Evolutionary conservation across 2,329 filamentous ascomycete species (phyloP).

Genomic region (Blastomyces gilchristii): DNA sequence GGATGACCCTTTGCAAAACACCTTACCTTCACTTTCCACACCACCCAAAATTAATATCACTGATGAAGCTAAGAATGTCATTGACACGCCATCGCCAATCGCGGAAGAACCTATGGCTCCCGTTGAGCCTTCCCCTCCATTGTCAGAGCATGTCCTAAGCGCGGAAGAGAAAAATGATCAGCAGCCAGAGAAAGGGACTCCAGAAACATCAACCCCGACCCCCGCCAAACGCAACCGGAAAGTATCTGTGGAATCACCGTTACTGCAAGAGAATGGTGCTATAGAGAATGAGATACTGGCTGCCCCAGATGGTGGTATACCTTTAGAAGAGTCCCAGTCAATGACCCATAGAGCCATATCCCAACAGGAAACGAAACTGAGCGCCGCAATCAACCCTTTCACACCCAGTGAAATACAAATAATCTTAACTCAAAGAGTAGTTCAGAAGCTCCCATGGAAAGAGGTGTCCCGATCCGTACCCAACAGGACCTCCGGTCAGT

Average conservation of each 20-base stretch:
- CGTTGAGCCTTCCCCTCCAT: neutral
- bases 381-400: neutral
- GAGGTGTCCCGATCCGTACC: constrained; percentile 11
- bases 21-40: constrained; percentile 22
- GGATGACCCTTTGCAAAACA: constrained; percentile 35
- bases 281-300: neutral
- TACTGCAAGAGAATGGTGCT: neutral
- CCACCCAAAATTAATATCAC: neutral
- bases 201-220: neutral
- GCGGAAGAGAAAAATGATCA: neutral
- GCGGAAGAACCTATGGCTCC: neutral
- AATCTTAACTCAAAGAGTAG: constrained; percentile 10
- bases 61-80: neutral
- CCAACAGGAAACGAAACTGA: neutral
- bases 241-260: neutral
- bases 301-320: neutral
- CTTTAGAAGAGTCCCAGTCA: neutral
- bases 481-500: constrained; percentile 2
- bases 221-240: neutral
- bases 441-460: constrained; percentile 12
- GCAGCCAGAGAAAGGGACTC: neutral
- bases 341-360: neutral
- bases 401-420: constrained; percentile 11
- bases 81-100: neutral
- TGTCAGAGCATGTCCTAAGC: no score